A percentile compares a stretch with the other conserved stretches of the same genome.
phyloP scores from a whole-genome alignment of 148 eudicot species.

The Gaultheria prostrata region DNA sequence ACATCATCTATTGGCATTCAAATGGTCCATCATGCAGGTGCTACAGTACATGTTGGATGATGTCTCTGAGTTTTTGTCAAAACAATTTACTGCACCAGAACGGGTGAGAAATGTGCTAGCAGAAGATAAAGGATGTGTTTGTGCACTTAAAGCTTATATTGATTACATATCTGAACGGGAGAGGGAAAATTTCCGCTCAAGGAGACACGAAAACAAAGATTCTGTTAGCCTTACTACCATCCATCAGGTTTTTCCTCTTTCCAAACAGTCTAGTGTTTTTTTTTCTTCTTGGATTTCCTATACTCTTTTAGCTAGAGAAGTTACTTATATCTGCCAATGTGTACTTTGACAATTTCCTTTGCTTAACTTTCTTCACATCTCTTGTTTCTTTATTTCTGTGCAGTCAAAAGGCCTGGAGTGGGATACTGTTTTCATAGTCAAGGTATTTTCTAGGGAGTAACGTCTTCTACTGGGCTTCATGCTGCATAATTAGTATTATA shows the following conservation, averaged over 20 bases:
- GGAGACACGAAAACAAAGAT: conserved; percentile 74
- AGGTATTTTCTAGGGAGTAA: conserved; percentile 41
- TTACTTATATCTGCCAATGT: background rate
- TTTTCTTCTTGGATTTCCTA: background rate
- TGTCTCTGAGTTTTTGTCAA: conserved; percentile 67
- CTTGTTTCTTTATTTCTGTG: conserved; percentile 18
- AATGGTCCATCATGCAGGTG: conserved; percentile 48
- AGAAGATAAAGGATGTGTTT: conserved; percentile 55
- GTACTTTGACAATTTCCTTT: background rate
- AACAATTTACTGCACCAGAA: conserved; percentile 38
- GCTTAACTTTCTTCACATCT: conserved; percentile 17
- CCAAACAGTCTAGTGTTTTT: background rate
- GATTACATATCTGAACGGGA: conserved; percentile 79
- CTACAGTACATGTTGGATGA: conserved; percentile 83
- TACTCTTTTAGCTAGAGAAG: background rate
- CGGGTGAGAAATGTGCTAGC: conserved; percentile 17
- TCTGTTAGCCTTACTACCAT: conserved; percentile 87
- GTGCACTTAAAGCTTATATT: conserved; percentile 61
- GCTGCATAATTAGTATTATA: conserved; percentile 3
- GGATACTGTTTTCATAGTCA: conserved; percentile 94
- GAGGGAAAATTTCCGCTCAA: conserved; percentile 70
- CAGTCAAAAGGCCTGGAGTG: conserved; percentile 99
- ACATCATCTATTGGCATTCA: background rate
- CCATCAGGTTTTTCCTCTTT: conserved; percentile 64
- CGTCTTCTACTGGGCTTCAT: background rate